phyloP scores from a whole-genome alignment of 2,329 filamentous ascomycete genomes.

The Pseudogymnoascus sp. region DNA sequence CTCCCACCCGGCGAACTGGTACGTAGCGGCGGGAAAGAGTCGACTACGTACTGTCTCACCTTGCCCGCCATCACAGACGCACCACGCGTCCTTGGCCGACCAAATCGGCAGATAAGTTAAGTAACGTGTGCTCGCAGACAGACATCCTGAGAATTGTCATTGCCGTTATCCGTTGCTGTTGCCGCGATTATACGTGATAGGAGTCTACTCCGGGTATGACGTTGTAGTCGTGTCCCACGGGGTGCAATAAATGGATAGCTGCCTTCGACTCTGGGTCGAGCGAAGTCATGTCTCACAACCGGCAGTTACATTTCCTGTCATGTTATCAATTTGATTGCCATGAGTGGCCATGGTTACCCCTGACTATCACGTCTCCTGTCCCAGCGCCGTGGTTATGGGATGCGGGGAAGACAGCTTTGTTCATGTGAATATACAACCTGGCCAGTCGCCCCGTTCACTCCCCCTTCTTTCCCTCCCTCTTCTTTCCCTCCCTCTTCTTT shows the following conservation, averaged over 20 bases:
- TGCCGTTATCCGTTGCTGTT: background rate
- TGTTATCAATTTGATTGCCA: background rate
- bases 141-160: background rate
- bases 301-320: background rate
- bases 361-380: background rate
- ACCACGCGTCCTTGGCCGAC: background rate
- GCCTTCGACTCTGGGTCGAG: background rate
- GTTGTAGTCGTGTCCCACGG: background rate
- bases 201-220: background rate
- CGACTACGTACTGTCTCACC: background rate
- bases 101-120: background rate
- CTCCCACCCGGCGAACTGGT: background rate
- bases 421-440: constrained; percentile 1
- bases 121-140: background rate
- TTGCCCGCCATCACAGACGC: background rate
- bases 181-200: background rate
- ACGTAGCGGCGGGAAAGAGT: background rate
- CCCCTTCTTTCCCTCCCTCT: background rate
- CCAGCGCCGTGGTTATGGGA: background rate
- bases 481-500: background rate
- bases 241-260: background rate
- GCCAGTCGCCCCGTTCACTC: background rate
- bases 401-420: background rate
- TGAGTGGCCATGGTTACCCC: background rate
- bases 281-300: background rate